Conservation (phyloP, 768 basidiomycete genomes). For the Dioszegia crocea region DNA sequence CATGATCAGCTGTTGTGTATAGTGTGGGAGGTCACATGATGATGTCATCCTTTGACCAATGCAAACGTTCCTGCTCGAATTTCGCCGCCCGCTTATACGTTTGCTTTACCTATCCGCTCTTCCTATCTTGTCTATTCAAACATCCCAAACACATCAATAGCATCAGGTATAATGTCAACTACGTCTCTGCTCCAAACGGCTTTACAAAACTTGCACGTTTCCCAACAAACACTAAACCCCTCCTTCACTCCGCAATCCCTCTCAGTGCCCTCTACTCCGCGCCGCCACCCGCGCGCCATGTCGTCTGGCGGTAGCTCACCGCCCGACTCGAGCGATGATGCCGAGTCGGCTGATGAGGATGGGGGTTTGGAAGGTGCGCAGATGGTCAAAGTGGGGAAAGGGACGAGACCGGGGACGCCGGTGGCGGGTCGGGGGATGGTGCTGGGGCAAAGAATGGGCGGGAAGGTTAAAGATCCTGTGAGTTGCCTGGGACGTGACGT, state of each 20-base stretch:
- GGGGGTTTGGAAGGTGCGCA: slow-evolving; percentile 33
- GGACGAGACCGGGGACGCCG: slow-evolving; percentile 43
- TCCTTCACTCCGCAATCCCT: slow-evolving; percentile 22
- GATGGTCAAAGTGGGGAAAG: slow-evolving; percentile 38
- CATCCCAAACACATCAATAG: too few relatives aligned
- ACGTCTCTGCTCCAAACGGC: slow-evolving; percentile 46
- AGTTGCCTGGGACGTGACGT: slow-evolving; percentile 16
- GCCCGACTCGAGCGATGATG: slow-evolving; percentile 15
- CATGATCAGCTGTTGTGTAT: neutral
- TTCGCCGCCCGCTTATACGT: neutral
- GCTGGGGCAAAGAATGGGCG: slow-evolving; percentile 21
- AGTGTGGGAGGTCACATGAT: neutral
- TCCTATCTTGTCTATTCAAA: too few relatives aligned
- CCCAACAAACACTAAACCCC: slow-evolving; percentile 30
- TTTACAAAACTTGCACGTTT: slow-evolving; percentile 45
- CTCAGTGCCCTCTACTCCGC: slow-evolving; percentile 11
- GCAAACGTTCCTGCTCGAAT: neutral
- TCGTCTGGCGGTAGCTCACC: slow-evolving; percentile 14
- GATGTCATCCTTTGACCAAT: slow-evolving; percentile 1
- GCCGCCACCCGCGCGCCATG: neutral
- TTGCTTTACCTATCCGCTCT: too few relatives aligned
- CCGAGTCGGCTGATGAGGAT: slow-evolving; percentile 2
- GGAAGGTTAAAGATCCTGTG: slow-evolving; percentile 43
- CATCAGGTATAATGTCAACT: slow-evolving; percentile 36
- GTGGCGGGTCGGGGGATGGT: slow-evolving; percentile 18